Evolutionary conservation across 805 yeast genomes (phyloP).

Genomic region (Yamadazyma akitaensis): DNA sequence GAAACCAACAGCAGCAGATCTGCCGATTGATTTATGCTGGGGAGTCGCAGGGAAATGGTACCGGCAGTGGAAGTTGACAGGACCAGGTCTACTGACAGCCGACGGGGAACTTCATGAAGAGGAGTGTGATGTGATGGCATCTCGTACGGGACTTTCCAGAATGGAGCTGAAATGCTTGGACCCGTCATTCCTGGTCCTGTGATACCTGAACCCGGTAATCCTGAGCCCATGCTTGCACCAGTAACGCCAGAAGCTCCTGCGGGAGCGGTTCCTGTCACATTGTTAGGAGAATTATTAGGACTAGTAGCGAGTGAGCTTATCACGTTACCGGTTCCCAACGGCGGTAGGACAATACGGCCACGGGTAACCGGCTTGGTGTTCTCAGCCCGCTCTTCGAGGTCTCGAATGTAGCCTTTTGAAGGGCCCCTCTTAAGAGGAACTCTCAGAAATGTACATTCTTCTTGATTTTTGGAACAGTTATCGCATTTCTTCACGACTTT

Average conservation of each 20-base stretch:
- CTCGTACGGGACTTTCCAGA: constrained; percentile 64
- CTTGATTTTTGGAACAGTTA: constrained; percentile 59
- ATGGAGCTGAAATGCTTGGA: constrained; percentile 28
- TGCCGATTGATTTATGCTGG: constrained; percentile 2
- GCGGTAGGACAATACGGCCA: constrained; percentile 27
- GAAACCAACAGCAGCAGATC: constrained; percentile 18
- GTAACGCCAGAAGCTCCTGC: neutral
- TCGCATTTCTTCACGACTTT: constrained; percentile 54
- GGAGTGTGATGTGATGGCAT: constrained; percentile 33
- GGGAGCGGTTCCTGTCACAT: neutral
- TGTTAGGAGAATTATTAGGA: neutral
- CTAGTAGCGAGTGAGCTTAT: neutral
- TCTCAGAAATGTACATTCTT: constrained; percentile 63
- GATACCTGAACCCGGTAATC: neutral
- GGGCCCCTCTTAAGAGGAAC: constrained; percentile 80
- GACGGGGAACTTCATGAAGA: constrained; percentile 22
- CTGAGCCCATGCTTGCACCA: no score
- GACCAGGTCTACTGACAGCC: constrained; percentile 1
- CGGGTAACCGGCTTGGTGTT: constrained; percentile 5
- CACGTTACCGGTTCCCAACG: constrained; percentile 9
- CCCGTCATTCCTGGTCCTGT: neutral
- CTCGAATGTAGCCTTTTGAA: constrained; percentile 62
- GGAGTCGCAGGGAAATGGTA: constrained; percentile 1
- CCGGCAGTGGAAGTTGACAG: constrained; percentile 6
- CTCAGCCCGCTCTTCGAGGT: constrained; percentile 37